Percentiles rank a stretch among this genome's conserved stretches.
phyloP scores from a whole-genome alignment of 2,329 filamentous ascomycete genomes.

The Fusarium keratoplasticum region DNA sequence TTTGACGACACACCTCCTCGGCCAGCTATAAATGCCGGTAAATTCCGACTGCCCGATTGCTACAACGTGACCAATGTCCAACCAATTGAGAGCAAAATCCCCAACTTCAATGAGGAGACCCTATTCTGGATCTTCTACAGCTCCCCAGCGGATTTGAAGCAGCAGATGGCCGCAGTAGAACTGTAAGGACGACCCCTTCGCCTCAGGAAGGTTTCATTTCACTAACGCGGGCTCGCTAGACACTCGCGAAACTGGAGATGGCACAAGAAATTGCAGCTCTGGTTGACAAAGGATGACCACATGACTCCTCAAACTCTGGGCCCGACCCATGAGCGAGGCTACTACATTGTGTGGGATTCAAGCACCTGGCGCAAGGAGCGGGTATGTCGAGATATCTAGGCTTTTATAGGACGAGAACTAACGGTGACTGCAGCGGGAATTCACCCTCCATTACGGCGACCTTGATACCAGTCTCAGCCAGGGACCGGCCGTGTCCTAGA shows the following conservation, averaged over 20 bases:
- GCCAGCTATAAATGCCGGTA: conserved; percentile 62
- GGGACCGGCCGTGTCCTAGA: conserved; percentile 45
- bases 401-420: conserved; percentile 26
- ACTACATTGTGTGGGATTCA: conserved; percentile 75
- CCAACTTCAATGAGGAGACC: conserved; percentile 76
- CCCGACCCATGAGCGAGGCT: conserved; percentile 71
- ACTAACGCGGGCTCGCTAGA: conserved; percentile 51
- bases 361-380: conserved; percentile 72
- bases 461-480: conserved; percentile 63
- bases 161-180: conserved; percentile 72
- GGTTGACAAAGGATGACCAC: conserved; percentile 75
- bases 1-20: conserved; percentile 70
- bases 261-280: conserved; percentile 74
- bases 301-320: conserved; percentile 72
- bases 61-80: conserved; percentile 76
- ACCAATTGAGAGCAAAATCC: conserved; percentile 73
- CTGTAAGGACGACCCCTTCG: conserved; percentile 59
- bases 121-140: conserved; percentile 78
- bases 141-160: conserved; percentile 71
- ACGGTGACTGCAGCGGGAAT: conserved; percentile 61
- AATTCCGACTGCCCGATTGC: conserved; percentile 72
- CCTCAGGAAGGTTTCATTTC: neutral
- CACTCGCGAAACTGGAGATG: conserved; percentile 75
- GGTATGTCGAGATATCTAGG: conserved; percentile 55
- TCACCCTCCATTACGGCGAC: conserved; percentile 71